These are phyloP conservation scores for Phaeodactylum tricornutum DNA, from an alignment of 108 stramenopile species.

Conservation along the genomic window DNA sequence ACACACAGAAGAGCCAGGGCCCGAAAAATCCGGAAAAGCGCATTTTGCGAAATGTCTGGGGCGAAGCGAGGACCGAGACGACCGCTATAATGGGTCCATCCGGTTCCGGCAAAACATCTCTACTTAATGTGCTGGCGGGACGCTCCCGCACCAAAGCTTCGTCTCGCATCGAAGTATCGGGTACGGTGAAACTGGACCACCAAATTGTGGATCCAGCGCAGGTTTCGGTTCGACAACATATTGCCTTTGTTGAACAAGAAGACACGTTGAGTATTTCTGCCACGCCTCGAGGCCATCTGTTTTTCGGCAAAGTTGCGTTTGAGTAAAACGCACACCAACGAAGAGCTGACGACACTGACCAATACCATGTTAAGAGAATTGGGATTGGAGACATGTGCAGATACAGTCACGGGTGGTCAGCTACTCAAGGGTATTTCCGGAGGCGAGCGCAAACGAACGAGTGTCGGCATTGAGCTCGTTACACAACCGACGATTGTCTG, in stretches of 20 bases:
- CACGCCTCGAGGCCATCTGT: slow-evolving; percentile 71
- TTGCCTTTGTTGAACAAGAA: slow-evolving; percentile 82
- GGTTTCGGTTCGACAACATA: slow-evolving; percentile 23
- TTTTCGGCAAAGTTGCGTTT: slow-evolving; percentile 71
- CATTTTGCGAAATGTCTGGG: no score
- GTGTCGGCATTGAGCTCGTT: slow-evolving; percentile 49
- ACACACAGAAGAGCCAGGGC: no score
- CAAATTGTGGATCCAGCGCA: slow-evolving; percentile 27
- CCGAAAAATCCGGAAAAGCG: no score
- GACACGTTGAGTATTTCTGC: slow-evolving; percentile 58
- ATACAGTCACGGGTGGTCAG: slow-evolving; percentile 54
- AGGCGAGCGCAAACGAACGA: slow-evolving; percentile 39
- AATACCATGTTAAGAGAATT: slow-evolving; percentile 58
- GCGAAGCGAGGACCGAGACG: no score
- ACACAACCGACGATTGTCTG: slow-evolving; percentile 34
- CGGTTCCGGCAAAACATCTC: slow-evolving; percentile 24
- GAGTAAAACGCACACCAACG: slow-evolving; percentile 27
- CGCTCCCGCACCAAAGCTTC: slow-evolving; percentile 15
- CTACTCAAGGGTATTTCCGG: slow-evolving; percentile 48
- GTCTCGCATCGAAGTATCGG: slow-evolving; percentile 6
- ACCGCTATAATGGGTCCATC: slow-evolving; percentile 47
- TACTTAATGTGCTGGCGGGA: slow-evolving; percentile 60
- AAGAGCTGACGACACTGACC: slow-evolving; percentile 42
- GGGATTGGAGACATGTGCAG: slow-evolving; percentile 48
- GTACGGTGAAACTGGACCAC: slow-evolving; percentile 30